Evolutionary conservation across 1,139 yeast species (phyloP), one percentile per base, ranked within the genome.

Genomic region (Spencermartinsiella ligniputridi): DNA sequence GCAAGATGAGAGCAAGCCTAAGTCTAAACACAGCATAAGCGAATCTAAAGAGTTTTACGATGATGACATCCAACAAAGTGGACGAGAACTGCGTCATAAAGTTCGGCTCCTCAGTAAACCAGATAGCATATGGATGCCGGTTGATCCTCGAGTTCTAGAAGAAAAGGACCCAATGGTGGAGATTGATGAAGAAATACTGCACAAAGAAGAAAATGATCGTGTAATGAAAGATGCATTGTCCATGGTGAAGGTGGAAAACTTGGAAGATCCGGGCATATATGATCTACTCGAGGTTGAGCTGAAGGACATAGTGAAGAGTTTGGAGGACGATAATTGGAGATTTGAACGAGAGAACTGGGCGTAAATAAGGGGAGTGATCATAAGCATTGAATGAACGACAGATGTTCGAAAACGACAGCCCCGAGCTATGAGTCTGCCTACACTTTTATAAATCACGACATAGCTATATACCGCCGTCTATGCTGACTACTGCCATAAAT

Each of bases 311-410:
- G 32, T 27, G 15, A 27, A 27, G 15, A 27, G 13, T n/a, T 27
- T 27, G 15, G 32, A 27, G 32, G 32, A 27, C 12, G 32, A 27
- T n/a, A n/a, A n/a, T n/a, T 27, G 32, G 32, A 27, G n/a, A 27
- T 27, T 9, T 27, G 13, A 27, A n/a, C 8, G 32, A 5, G 32
- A 27, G 5, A n/a, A 27, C 6, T 27, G 32, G 32, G 15, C 15
- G 32, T n/a, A n/a, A n/a, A n/a, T n/a, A n/a, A n/a, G n/a, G n/a
- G n/a, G n/a, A n/a, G n/a, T n/a, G n/a, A n/a, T n/a, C n/a, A n/a
- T n/a, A n/a, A n/a, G n/a, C n/a, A n/a, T n/a, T n/a, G n/a, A n/a
- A n/a, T n/a, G n/a, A n/a, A n/a, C n/a, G n/a, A n/a, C n/a, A n/a
- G n/a, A n/a, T n/a, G n/a, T n/a, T n/a, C n/a, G n/a, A n/a, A n/a